Evolutionary conservation across 1,284 basidiomycete genomes (phyloP), one percentile per base, ranked within the genome.

Genomic region (Fomitopsis pinicola): DNA sequence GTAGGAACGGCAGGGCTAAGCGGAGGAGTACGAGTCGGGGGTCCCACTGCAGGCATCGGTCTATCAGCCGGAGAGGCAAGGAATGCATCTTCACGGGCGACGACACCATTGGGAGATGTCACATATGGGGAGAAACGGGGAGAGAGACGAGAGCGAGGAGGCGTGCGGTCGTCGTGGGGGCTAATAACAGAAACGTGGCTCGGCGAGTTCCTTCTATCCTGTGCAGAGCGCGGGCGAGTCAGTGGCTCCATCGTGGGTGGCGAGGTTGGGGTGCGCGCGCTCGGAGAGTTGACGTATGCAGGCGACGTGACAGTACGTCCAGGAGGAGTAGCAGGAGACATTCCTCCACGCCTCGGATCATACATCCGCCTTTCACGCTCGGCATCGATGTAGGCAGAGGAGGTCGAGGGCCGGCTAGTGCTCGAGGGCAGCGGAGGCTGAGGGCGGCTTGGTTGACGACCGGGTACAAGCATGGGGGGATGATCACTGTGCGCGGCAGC

Each of bases 171-270:
- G 1, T 38, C 52, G 12, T 28, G 61, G 60, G 22, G 64, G 35
- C 64, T 67, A 14, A 59, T 63, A 26, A 67, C 65, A 19, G 50
- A 22, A 19, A 22, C 26, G 40, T 54, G 63, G 59, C 68, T 65
- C 33, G 84, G 81, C 8, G 84, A 82, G 19, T 75, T 71, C n/a
- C 75, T 66, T 28, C 78, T 67, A 63, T 82, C 80, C 59, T 80
- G 67, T 15, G 86, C 83, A 44, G 87, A 87, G 57, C 78, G 81
- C 2, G 87, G 84, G 36, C 87, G 79, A 35, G 82, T 78, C 67
- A 79, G 82, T 8, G 83, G 82, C 2, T 89, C 87, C 62, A 78
- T 75, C 30, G 19, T 26, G 38, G 59, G 33, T 22, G 58, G 53
- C 26, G 62, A 61, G 10, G 44, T 42, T 14, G 48, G 19, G 22